A percentile compares a stretch with the other conserved stretches of the same genome.
These are phyloP conservation scores for Kazachstania kunashirensis DNA, from an alignment of 805 yeast species.

Conservation along the genomic window DNA sequence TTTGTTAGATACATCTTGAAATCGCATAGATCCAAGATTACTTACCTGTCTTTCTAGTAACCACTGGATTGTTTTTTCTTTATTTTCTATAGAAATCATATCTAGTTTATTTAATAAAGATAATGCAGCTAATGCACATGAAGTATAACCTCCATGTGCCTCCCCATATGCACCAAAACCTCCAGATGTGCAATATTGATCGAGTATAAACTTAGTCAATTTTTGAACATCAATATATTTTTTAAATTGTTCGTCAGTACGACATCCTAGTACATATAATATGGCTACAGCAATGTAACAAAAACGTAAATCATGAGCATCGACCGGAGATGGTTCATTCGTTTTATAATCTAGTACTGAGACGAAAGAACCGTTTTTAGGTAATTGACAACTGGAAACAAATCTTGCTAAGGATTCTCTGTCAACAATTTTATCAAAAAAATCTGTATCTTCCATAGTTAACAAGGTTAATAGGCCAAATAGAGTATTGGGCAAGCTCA, in stretches of 20 bases:
- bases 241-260: constrained; percentile 14
- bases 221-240: constrained; percentile 36
- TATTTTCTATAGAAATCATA: constrained; percentile 11
- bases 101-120: constrained; percentile 30
- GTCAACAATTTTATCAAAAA: constrained; percentile 32
- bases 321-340: constrained; percentile 31
- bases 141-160: constrained; percentile 80
- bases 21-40: constrained; percentile 13
- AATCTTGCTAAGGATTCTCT: constrained; percentile 39
- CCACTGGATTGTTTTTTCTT: constrained; percentile 44
- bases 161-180: constrained; percentile 62
- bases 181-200: constrained; percentile 44
- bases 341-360: constrained; percentile 31
- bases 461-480: constrained; percentile 54
- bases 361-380: constrained; percentile 47
- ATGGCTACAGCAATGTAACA: constrained; percentile 66
- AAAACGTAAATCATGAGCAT: constrained; percentile 64
- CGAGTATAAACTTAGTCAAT: constrained; percentile 33
- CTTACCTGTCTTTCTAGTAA: constrained; percentile 51
- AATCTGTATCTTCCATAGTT: constrained; percentile 40
- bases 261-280: constrained; percentile 37
- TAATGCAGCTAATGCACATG: constrained; percentile 67
- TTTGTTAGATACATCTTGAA: constrained; percentile 25
- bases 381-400: constrained; percentile 50
- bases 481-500: constrained; percentile 66